Conservation (phyloP, 106 monocot genomes). For the Amphibolis antarctica region DNA sequence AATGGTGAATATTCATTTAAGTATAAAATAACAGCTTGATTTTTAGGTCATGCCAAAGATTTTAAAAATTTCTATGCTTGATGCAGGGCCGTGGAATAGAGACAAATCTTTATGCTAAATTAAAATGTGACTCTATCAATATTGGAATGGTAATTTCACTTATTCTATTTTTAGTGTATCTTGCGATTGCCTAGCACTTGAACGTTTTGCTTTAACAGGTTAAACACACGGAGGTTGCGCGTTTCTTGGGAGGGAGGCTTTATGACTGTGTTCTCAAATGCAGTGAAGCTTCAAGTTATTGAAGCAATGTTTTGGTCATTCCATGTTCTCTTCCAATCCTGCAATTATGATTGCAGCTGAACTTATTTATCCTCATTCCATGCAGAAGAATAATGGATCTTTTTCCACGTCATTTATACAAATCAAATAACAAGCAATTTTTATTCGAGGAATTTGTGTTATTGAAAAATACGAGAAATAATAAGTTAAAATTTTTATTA, state of each 20-base stretch:
- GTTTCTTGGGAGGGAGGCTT: constrained; percentile 88
- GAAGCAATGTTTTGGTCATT: constrained; percentile 7
- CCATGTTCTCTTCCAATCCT: constrained; percentile 1
- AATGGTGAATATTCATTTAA: constrained; percentile 46
- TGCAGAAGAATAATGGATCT: not conserved
- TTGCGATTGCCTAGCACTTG: no score
- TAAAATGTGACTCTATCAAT: constrained; percentile 75
- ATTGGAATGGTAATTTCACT: constrained; percentile 66
- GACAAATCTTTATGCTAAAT: not conserved
- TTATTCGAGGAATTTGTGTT: no score
- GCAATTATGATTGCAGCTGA: not conserved
- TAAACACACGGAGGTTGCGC: constrained; percentile 93
- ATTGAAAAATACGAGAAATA: no score
- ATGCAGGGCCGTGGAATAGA: constrained; percentile 2
- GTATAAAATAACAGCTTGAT: not conserved
- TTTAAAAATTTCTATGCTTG: constrained; percentile 40
- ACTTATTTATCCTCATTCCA: not conserved
- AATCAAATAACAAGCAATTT: not conserved
- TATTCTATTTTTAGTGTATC: not conserved
- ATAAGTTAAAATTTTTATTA: no score
- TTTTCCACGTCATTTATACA: not conserved
- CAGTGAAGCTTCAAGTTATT: constrained; percentile 63
- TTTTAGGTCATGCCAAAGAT: constrained; percentile 52
- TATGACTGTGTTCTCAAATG: constrained; percentile 97
- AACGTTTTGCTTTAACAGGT: constrained; percentile 41